These are phyloP conservation scores for Kodamaea fukazawae DNA, from an alignment of 805 yeast species.

Conservation along the genomic window DNA sequence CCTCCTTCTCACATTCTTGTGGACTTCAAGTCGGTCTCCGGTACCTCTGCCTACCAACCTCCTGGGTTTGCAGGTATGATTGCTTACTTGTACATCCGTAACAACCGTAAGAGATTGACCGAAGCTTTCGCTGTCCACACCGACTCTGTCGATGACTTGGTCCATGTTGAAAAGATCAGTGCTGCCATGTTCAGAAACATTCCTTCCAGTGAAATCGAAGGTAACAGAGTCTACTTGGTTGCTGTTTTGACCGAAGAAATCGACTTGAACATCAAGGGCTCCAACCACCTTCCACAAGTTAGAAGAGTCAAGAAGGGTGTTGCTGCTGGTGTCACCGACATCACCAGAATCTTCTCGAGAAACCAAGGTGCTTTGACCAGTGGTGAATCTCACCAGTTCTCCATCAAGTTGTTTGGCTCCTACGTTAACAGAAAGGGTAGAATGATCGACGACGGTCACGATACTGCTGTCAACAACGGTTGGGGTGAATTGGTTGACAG, in stretches of 20 bases:
- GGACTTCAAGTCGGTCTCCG: slow-evolving; percentile 68
- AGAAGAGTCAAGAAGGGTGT: slow-evolving; percentile 66
- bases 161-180: slow-evolving; percentile 61
- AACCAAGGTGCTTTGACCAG: slow-evolving; percentile 57
- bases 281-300: slow-evolving; percentile 27
- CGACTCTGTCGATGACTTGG: slow-evolving; percentile 52
- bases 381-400: slow-evolving; percentile 68
- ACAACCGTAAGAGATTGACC: slow-evolving; percentile 59
- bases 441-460: slow-evolving; percentile 12
- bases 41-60: slow-evolving; percentile 58
- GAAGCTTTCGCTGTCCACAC: slow-evolving; percentile 77
- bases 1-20: slow-evolving; percentile 68
- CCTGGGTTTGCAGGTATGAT: slow-evolving; percentile 68
- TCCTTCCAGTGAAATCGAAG: slow-evolving; percentile 62
- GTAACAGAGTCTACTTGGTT: slow-evolving; percentile 68
- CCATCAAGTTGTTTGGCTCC: slow-evolving; percentile 70
- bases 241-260: slow-evolving; percentile 73
- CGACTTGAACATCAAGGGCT: slow-evolving; percentile 37
- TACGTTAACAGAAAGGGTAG: slow-evolving; percentile 46
- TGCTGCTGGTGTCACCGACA: slow-evolving; percentile 86
- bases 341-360: slow-evolving; percentile 70
- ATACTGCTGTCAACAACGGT: slow-evolving; percentile 50
- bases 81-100: slow-evolving; percentile 70
- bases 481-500: slow-evolving; percentile 88
- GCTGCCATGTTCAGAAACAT: slow-evolving; percentile 79